Percentiles rank a stretch among this genome's conserved stretches.
phyloP scores from a whole-genome alignment of 441 rosid species.

The Aleurites moluccanus region DNA sequence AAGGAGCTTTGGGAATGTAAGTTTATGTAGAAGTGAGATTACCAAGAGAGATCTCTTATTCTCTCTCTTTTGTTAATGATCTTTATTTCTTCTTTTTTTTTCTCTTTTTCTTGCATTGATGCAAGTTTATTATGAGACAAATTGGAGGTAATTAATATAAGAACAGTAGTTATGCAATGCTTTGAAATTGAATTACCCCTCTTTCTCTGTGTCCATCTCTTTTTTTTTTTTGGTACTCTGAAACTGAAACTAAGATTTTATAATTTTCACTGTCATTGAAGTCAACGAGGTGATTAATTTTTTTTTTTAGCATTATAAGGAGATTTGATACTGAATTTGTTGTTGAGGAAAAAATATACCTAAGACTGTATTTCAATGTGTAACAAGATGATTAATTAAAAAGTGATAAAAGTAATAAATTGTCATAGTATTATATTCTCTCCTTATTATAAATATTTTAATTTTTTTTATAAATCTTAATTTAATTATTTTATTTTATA shows the following conservation, averaged over 20 bases:
- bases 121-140: constrained; percentile 28
- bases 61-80: constrained; percentile 7
- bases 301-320: no score
- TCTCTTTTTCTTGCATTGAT: constrained; percentile 19
- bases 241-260: not conserved
- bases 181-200: not conserved
- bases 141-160: constrained; percentile 24
- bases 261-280: not conserved
- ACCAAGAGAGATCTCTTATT: constrained; percentile 34
- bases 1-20: constrained; percentile 46
- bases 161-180: constrained; percentile 10
- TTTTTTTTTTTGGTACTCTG: not conserved
- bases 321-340: no score
- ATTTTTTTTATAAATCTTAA: no score
- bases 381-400: no score
- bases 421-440: no score
- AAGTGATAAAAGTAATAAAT: no score
- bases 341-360: no score
- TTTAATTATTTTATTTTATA: no score
- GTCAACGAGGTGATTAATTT: no score
- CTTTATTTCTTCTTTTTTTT: not conserved
- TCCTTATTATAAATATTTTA: no score
- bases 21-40: no score
- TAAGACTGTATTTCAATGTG: no score
- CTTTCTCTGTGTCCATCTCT: not conserved